Evolutionary conservation across 495 filamentous ascomycete genomes (phyloP).

Genomic region (Lepidopterella palustris): DNA sequence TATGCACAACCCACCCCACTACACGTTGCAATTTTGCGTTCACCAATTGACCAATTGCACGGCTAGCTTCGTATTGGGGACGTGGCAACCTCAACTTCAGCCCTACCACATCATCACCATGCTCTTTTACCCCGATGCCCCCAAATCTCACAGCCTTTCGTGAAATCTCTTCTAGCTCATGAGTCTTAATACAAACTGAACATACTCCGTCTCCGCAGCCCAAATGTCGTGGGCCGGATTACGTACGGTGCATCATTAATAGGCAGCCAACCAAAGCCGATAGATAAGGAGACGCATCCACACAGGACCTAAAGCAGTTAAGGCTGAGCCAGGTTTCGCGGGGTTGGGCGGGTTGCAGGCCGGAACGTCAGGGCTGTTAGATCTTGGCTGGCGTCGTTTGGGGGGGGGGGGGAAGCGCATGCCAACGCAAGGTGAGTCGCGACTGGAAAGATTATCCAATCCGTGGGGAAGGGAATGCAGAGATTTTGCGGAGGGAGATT

Average conservation of each 20-base stretch:
- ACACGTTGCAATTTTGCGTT: background rate
- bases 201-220: too few species aligned
- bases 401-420: too few species aligned
- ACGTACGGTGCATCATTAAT: slow-evolving; percentile 15
- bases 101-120: too few species aligned
- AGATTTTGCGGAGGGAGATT: background rate
- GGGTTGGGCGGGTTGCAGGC: background rate
- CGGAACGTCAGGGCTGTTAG: background rate
- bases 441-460: background rate
- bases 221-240: slow-evolving; percentile 10
- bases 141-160: too few species aligned
- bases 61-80: background rate
- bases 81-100: too few species aligned
- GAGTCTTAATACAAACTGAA: too few species aligned
- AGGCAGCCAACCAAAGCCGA: background rate
- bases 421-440: background rate
- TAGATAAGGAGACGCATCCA: background rate
- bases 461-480: background rate
- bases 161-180: too few species aligned
- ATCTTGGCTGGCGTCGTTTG: too few species aligned
- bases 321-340: background rate
- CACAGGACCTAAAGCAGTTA: background rate
- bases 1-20: background rate
- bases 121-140: too few species aligned
- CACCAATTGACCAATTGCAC: background rate